These are phyloP conservation scores for Saccharomycopsis sp. DNA, from an alignment of 805 yeast species.

Conservation along the genomic window DNA sequence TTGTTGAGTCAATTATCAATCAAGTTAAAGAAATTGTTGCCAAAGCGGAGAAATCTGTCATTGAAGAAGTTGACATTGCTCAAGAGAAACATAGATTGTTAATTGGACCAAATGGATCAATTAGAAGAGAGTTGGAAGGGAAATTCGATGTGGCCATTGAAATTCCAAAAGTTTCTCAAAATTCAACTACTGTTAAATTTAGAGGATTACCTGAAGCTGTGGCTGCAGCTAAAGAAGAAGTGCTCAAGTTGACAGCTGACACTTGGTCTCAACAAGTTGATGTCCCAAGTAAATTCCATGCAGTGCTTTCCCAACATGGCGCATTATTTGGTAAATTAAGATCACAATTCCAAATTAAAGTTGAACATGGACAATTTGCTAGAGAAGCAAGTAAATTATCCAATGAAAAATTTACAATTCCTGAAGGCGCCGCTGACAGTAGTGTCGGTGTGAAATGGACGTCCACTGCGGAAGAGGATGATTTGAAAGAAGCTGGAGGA, in stretches of 20 bases:
- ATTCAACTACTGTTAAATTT: slow-evolving; percentile 46
- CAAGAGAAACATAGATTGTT: slow-evolving; percentile 67
- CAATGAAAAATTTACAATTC: slow-evolving; percentile 16
- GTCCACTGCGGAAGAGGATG: slow-evolving; percentile 9
- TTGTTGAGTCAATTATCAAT: slow-evolving; percentile 62
- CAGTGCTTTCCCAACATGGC: slow-evolving; percentile 62
- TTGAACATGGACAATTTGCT: slow-evolving; percentile 48
- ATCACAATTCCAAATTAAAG: slow-evolving; percentile 46
- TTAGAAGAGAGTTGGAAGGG: slow-evolving; percentile 63
- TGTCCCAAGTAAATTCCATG: slow-evolving; percentile 53
- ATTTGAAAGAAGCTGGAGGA: slow-evolving; percentile 20
- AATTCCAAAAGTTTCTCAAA: slow-evolving; percentile 54
- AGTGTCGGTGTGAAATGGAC: slow-evolving; percentile 9
- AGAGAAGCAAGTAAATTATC: slow-evolving; percentile 46
- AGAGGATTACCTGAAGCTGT: slow-evolving; percentile 63
- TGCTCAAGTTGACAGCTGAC: slow-evolving; percentile 50
- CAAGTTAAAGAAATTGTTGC: slow-evolving; percentile 57
- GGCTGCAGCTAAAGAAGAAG: slow-evolving; percentile 54
- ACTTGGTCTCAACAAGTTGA: slow-evolving; percentile 43
- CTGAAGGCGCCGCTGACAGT: slow-evolving; percentile 25
- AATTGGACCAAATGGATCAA: slow-evolving; percentile 76
- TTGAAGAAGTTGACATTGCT: slow-evolving; percentile 51
- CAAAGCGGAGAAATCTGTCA: slow-evolving; percentile 52
- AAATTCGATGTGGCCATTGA: slow-evolving; percentile 57
- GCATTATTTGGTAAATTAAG: slow-evolving; percentile 49